phyloP scores from a whole-genome alignment of 331 rosid genomes.

The Malus hybrid region DNA sequence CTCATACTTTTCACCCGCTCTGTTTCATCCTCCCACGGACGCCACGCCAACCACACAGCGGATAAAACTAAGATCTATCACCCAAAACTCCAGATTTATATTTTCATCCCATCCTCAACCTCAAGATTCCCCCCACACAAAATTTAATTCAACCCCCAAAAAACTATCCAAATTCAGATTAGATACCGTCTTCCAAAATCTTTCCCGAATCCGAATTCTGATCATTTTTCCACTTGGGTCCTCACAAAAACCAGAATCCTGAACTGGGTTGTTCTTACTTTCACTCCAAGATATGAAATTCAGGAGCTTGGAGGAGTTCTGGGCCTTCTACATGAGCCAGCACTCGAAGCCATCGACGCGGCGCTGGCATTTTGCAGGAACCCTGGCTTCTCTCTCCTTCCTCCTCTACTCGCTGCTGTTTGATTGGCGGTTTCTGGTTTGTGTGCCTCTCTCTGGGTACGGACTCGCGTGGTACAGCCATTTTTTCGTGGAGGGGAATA shows the following conservation, averaged over 20 bases:
- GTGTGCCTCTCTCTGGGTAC: slow-evolving; percentile 73
- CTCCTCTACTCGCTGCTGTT: slow-evolving; percentile 50
- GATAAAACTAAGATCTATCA: background rate
- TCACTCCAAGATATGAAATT: slow-evolving; percentile 49
- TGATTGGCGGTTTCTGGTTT: slow-evolving; percentile 78
- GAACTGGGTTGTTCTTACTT: slow-evolving; percentile 6
- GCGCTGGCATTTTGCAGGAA: slow-evolving; percentile 91
- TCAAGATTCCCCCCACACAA: background rate
- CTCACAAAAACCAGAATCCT: background rate
- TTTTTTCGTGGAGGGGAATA: slow-evolving; percentile 81
- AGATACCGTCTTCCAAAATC: background rate
- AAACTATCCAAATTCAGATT: background rate
- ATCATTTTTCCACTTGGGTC: background rate
- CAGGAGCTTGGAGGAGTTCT: slow-evolving; percentile 84
- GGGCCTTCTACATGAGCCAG: slow-evolving; percentile 78
- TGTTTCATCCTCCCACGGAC: background rate
- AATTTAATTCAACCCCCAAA: background rate
- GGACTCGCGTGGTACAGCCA: slow-evolving; percentile 98
- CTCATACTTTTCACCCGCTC: background rate
- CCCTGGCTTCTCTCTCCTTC: slow-evolving; percentile 47
- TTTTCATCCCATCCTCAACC: background rate
- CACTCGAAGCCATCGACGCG: slow-evolving; percentile 83
- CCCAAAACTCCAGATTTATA: background rate
- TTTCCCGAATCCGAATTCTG: background rate
- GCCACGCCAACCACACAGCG: background rate